Evolutionary conservation across 306 rosid species (phyloP).

Genomic region (Pueraria montana): DNA sequence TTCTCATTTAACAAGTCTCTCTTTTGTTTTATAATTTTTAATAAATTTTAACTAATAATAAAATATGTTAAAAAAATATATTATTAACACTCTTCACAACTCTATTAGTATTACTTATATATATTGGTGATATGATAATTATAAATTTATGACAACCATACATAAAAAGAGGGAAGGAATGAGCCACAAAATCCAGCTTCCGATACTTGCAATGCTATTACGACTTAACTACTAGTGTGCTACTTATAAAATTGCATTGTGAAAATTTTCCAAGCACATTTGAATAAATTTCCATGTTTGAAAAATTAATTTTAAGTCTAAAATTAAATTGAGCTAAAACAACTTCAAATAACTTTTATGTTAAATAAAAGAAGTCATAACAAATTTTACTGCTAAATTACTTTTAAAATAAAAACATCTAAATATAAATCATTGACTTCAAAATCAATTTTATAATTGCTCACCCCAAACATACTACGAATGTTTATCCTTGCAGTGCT

Average conservation of each 20-base stretch:
- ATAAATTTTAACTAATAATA: too few species aligned
- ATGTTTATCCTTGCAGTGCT: conserved; percentile 27
- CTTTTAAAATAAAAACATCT: not conserved
- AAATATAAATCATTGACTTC: not conserved
- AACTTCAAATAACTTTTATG: not conserved
- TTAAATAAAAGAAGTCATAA: too few species aligned
- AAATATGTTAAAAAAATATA: too few species aligned
- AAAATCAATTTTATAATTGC: not conserved
- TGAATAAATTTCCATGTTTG: too few species aligned
- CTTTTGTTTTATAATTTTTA: too few species aligned
- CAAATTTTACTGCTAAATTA: not conserved
- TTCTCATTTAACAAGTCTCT: too few species aligned
- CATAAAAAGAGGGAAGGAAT: not conserved
- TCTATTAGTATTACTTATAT: too few species aligned
- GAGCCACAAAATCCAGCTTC: conserved; percentile 1
- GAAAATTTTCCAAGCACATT: not conserved
- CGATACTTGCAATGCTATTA: not conserved
- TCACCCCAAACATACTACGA: not conserved
- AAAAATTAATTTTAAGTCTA: not conserved
- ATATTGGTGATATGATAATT: not conserved
- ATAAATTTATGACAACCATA: not conserved
- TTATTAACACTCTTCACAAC: too few species aligned
- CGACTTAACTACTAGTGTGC: not conserved
- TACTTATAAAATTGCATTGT: not conserved
- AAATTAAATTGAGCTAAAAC: not conserved